phyloP scores from a whole-genome alignment of 805 yeast species.

The Ogataea polymorpha region DNA sequence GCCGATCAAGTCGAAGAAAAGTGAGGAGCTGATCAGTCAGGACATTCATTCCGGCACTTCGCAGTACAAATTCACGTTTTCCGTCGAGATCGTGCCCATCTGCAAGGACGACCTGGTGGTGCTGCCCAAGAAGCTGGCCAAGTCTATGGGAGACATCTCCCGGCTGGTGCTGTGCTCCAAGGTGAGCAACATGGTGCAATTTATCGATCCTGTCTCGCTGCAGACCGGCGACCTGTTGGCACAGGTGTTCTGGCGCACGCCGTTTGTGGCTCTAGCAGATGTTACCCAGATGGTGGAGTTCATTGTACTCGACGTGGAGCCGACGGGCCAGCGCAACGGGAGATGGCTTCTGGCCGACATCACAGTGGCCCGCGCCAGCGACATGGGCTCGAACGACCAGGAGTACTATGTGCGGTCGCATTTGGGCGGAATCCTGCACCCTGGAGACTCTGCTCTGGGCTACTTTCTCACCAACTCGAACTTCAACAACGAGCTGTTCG shows the following conservation, averaged over 20 bases:
- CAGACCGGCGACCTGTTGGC: slow-evolving; percentile 75
- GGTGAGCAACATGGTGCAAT: slow-evolving; percentile 77
- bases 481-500: slow-evolving; percentile 86
- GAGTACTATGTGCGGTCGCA: slow-evolving; percentile 86
- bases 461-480: slow-evolving; percentile 83
- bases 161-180: slow-evolving; percentile 83
- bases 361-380: slow-evolving; percentile 85
- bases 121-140: slow-evolving; percentile 83
- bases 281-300: slow-evolving; percentile 78
- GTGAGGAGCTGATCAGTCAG: slow-evolving; percentile 86
- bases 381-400: slow-evolving; percentile 81
- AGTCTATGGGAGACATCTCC: slow-evolving; percentile 76
- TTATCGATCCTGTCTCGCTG: slow-evolving; percentile 79
- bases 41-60: slow-evolving; percentile 91
- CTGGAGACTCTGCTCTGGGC: slow-evolving; percentile 95
- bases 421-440: slow-evolving; percentile 89
- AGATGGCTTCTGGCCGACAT: slow-evolving; percentile 83
- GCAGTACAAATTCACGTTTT: slow-evolving; percentile 84
- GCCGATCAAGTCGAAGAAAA: slow-evolving; percentile 77
- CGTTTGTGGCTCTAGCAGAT: slow-evolving; percentile 76
- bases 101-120: slow-evolving; percentile 96
- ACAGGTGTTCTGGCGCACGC: slow-evolving; percentile 72
- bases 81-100: slow-evolving; percentile 92
- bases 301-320: slow-evolving; percentile 90
- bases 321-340: slow-evolving; percentile 76